Evolutionary conservation across 345 rosid species (phyloP).

Genomic region (Zanthoxylum bungeanum): DNA sequence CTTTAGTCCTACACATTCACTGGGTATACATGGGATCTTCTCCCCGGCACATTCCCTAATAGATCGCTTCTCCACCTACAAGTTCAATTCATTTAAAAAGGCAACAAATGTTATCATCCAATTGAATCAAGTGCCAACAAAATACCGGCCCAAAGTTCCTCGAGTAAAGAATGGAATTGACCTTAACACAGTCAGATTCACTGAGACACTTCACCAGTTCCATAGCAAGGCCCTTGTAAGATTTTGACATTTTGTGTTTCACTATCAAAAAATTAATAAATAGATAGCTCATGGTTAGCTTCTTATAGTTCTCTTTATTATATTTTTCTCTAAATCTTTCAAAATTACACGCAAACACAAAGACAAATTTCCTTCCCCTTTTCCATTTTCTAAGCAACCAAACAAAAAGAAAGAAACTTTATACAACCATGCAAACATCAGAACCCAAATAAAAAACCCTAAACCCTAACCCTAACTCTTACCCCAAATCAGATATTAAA

Average conservation of each 20-base stretch:
- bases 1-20: conserved; percentile 89
- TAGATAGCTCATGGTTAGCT: background rate
- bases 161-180: conserved; percentile 10
- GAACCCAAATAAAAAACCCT: background rate
- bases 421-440: background rate
- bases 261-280: background rate
- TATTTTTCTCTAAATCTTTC: too few relatives aligned
- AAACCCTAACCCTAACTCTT: background rate
- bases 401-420: background rate
- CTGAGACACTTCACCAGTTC: conserved; percentile 95
- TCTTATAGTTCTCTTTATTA: too few relatives aligned
- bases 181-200: conserved; percentile 84
- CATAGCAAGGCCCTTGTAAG: conserved; percentile 93
- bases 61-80: conserved; percentile 71
- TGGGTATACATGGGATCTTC: conserved; percentile 74
- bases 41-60: conserved; percentile 85
- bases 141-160: background rate
- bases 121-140: background rate
- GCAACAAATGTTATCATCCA: background rate
- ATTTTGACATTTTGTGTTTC: conserved; percentile 61
- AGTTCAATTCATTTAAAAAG: background rate
- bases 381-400: background rate
- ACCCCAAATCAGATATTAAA: background rate
- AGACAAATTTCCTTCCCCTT: background rate
- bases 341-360: too few relatives aligned